These are phyloP conservation scores for Metschnikowia cubensis DNA, from an alignment of 805 yeast species.

Conservation along the genomic window DNA sequence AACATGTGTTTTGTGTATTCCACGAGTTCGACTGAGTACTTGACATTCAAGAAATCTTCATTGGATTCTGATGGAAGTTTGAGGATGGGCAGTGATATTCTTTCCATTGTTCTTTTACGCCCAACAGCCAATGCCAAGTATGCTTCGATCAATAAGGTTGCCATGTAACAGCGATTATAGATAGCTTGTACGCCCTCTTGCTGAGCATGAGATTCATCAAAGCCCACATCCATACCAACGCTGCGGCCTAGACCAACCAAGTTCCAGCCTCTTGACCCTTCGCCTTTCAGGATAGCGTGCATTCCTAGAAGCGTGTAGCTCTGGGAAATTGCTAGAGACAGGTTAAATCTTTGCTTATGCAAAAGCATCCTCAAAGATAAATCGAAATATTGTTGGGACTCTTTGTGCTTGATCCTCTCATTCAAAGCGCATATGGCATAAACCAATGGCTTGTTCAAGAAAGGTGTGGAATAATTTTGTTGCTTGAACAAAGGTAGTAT, in stretches of 20 bases:
- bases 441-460: constrained; percentile 9
- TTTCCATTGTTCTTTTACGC: constrained; percentile 9
- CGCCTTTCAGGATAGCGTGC: constrained; percentile 16
- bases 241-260: constrained; percentile 16
- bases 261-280: constrained; percentile 17
- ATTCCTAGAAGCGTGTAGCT: constrained; percentile 14
- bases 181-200: not conserved
- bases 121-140: constrained; percentile 16
- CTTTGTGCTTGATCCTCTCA: constrained; percentile 7
- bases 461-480: constrained; percentile 10
- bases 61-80: constrained; percentile 12
- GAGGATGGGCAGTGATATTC: constrained; percentile 11
- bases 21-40: constrained; percentile 14
- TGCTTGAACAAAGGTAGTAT: constrained; percentile 11
- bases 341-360: constrained; percentile 3
- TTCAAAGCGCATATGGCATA: constrained; percentile 17
- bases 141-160: constrained; percentile 12
- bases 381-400: constrained; percentile 16
- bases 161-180: constrained; percentile 15
- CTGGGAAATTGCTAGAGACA: constrained; percentile 16
- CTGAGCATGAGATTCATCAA: constrained; percentile 10
- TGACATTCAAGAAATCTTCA: constrained; percentile 10
- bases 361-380: constrained; percentile 9
- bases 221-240: constrained; percentile 16
- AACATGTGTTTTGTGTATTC: constrained; percentile 16